phyloP scores from a whole-genome alignment of 1,284 basidiomycete genomes.

The Entoloma clypeatum region DNA sequence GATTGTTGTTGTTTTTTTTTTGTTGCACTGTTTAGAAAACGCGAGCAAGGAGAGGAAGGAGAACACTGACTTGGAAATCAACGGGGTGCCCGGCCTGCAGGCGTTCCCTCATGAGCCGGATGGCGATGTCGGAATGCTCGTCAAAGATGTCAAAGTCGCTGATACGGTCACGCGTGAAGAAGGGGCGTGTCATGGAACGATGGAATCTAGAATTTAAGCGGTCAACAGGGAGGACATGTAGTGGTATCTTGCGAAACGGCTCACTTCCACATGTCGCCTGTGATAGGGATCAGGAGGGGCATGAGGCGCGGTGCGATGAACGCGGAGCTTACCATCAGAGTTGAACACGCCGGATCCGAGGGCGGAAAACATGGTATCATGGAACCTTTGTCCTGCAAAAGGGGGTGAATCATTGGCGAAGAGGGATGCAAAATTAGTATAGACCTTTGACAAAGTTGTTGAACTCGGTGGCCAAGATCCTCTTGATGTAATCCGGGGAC shows the following conservation, averaged over 20 bases:
- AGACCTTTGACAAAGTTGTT: constrained; percentile 45
- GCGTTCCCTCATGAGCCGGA: constrained; percentile 38
- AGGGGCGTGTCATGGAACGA: constrained; percentile 53
- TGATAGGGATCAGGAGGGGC: no score
- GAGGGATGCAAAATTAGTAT: background rate
- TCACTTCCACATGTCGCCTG: constrained; percentile 52
- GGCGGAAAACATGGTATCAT: constrained; percentile 36
- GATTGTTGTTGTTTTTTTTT: background rate
- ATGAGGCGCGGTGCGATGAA: no score
- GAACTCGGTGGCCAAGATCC: constrained; percentile 43
- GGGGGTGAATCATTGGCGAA: background rate
- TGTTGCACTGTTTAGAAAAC: background rate
- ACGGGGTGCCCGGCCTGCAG: constrained; percentile 41
- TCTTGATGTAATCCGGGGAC: constrained; percentile 40
- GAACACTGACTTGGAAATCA: constrained; percentile 44
- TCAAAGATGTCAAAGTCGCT: constrained; percentile 54
- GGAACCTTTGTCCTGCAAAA: constrained; percentile 33
- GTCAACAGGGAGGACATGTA: background rate
- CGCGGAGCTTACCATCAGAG: constrained; percentile 42
- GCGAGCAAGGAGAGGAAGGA: background rate
- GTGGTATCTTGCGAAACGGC: constrained; percentile 13
- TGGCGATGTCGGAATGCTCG: constrained; percentile 39
- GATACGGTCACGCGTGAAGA: constrained; percentile 52
- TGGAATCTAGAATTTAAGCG: constrained; percentile 39
- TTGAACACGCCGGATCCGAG: constrained; percentile 60